Conservation (phyloP, 345 rosid species). For the Euphorbia lathyris region DNA sequence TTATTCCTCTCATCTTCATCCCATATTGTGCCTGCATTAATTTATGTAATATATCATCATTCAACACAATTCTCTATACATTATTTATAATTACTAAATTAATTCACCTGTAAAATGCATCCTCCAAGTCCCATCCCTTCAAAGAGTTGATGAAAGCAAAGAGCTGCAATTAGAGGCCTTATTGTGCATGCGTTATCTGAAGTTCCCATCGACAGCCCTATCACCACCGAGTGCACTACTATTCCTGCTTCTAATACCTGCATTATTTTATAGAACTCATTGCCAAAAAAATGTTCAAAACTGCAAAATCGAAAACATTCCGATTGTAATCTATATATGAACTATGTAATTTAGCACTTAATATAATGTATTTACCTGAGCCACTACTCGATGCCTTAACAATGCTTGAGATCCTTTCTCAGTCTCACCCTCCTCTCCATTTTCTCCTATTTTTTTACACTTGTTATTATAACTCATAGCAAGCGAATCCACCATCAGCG, state of each 20-base stretch:
- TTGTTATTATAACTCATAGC: slow-evolving; percentile 31
- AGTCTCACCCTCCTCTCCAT: not conserved
- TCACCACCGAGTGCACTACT: slow-evolving; percentile 73
- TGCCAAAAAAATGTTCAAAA: too few relatives aligned
- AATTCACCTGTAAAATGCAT: slow-evolving; percentile 65
- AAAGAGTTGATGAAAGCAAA: slow-evolving; percentile 87
- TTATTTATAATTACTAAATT: not conserved
- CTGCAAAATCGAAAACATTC: too few relatives aligned
- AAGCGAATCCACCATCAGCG: slow-evolving; percentile 42
- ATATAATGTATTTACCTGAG: slow-evolving; percentile 11
- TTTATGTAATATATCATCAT: not conserved
- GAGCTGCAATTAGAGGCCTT: slow-evolving; percentile 68
- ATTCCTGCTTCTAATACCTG: slow-evolving; percentile 80
- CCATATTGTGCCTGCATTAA: slow-evolving; percentile 51
- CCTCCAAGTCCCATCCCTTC: slow-evolving; percentile 93
- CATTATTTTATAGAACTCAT: too few relatives aligned
- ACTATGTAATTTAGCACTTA: too few relatives aligned
- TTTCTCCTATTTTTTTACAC: not conserved
- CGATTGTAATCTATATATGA: too few relatives aligned
- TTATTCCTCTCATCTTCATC: slow-evolving; percentile 34
- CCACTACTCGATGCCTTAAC: slow-evolving; percentile 16
- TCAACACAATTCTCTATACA: not conserved
- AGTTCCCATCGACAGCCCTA: slow-evolving; percentile 70
- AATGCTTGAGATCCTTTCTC: not conserved
- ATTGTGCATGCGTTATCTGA: slow-evolving; percentile 66